Percentiles rank a stretch among this genome's conserved stretches.
These are phyloP conservation scores for Scleromitrula shiraiana DNA, from an alignment of 2,329 filamentous ascomycete species.

Conservation along the genomic window DNA sequence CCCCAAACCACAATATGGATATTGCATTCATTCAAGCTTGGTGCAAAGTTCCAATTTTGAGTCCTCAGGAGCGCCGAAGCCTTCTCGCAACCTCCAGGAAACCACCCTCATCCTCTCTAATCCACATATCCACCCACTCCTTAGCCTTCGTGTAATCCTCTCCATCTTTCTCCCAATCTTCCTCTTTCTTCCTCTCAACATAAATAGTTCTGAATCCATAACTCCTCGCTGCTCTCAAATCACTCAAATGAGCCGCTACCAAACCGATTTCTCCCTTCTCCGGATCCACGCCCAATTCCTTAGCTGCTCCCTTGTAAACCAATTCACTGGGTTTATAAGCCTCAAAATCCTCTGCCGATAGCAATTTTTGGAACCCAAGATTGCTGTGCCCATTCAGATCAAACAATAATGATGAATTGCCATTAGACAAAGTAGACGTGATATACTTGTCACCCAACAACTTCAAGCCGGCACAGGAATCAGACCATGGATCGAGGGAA, in stretches of 20 bases:
- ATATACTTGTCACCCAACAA: slow-evolving; percentile 35
- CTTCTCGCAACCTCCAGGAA: slow-evolving; percentile 44
- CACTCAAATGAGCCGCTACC: slow-evolving; percentile 67
- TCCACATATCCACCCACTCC: slow-evolving; percentile 58
- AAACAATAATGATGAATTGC: slow-evolving; percentile 56
- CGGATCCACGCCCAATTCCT: slow-evolving; percentile 44
- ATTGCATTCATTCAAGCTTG: too few species aligned
- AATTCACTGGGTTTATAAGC: slow-evolving; percentile 66
- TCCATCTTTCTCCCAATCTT: slow-evolving; percentile 47
- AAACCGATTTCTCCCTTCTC: slow-evolving; percentile 52
- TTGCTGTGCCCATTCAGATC: slow-evolving; percentile 53
- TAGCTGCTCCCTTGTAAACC: slow-evolving; percentile 62
- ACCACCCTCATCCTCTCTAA: slow-evolving; percentile 41
- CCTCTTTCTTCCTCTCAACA: slow-evolving; percentile 60
- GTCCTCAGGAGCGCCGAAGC: slow-evolving; percentile 14
- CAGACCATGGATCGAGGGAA: slow-evolving; percentile 59
- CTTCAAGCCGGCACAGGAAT: slow-evolving; percentile 44
- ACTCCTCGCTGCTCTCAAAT: slow-evolving; percentile 57
- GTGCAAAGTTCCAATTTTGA: too few species aligned
- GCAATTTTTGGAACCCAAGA: slow-evolving; percentile 54
- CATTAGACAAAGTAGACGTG: slow-evolving; percentile 67
- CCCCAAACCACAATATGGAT: too few species aligned
- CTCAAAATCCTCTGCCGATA: slow-evolving; percentile 62
- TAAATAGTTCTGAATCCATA: slow-evolving; percentile 55
- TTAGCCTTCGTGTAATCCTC: slow-evolving; percentile 44